Conservation (phyloP, 2,329 filamentous ascomycete genomes). For the Rutstroemia sp. region DNA sequence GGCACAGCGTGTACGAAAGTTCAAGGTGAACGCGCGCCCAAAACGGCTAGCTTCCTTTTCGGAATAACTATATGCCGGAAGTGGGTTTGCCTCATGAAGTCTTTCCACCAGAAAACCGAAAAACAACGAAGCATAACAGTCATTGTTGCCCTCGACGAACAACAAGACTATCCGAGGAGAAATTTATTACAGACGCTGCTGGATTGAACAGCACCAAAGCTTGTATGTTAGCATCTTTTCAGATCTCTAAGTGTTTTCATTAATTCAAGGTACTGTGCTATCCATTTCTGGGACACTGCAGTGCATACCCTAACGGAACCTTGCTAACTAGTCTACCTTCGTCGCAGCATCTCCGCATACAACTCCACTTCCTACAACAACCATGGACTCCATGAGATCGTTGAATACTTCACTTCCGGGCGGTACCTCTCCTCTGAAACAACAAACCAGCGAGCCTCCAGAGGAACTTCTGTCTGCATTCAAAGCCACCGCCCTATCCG, state of each 20-base stretch:
- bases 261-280: not conserved
- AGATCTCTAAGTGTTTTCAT: not conserved
- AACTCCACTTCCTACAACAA: conserved; percentile 4
- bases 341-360: not conserved
- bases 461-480: conserved; percentile 72
- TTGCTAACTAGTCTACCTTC: conserved; percentile 7
- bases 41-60: not conserved
- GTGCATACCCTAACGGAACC: not conserved
- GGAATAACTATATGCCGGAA: not conserved
- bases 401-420: conserved; percentile 53
- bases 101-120: not conserved
- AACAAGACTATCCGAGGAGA: too few relatives aligned
- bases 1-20: not conserved
- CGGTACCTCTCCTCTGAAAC: conserved; percentile 37
- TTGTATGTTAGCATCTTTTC: not conserved
- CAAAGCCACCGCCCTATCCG: conserved; percentile 83
- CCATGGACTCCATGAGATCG: conserved; percentile 58
- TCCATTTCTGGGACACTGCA: not conserved
- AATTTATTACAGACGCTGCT: too few relatives aligned
- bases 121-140: not conserved
- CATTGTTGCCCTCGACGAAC: not conserved
- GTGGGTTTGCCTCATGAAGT: not conserved
- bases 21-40: not conserved
- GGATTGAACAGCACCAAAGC: not conserved
- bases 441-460: conserved; percentile 37